These are phyloP conservation scores for Zymoseptoria crescenta DNA, from an alignment of 2,329 filamentous ascomycete genomes.

Conservation along the genomic window DNA sequence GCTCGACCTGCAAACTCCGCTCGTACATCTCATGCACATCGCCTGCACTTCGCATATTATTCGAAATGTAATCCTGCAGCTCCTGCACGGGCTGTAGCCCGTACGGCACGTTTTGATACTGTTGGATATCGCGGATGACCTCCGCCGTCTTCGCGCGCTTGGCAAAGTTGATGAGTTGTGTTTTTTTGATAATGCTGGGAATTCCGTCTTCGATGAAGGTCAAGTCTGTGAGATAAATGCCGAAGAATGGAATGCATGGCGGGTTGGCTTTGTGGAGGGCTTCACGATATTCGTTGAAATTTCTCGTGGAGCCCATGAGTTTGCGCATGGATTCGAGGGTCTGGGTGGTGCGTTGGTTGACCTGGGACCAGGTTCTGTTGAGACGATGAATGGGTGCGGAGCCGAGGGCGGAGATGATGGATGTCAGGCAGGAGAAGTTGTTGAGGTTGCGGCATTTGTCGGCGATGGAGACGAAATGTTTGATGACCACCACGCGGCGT, in stretches of 20 bases:
- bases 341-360: conserved; percentile 73
- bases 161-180: conserved; percentile 94
- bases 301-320: conserved; percentile 95
- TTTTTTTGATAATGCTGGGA: conserved; percentile 90
- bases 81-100: conserved; percentile 81
- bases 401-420: conserved; percentile 90
- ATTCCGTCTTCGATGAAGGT: conserved; percentile 99
- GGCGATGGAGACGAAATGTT: conserved; percentile 93
- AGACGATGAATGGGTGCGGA: conserved; percentile 92
- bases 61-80: conserved; percentile 92
- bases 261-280: conserved; percentile 86
- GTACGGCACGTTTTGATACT: conserved; percentile 98
- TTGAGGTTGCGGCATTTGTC: conserved; percentile 93
- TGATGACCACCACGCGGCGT: conserved; percentile 93
- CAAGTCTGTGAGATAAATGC: conserved; percentile 95
- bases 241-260: conserved; percentile 96
- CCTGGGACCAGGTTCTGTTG: conserved; percentile 87
- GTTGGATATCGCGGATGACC: conserved; percentile 96
- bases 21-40: conserved; percentile 99
- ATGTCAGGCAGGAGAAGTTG: conserved; percentile 95
- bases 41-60: conserved; percentile 88
- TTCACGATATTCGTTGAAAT: conserved; percentile 95
- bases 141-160: conserved; percentile 97
- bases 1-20: conserved; percentile 86
- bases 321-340: conserved; percentile 85